Percentiles rank a stretch among this genome's conserved stretches.
phyloP scores from a whole-genome alignment of 345 rosid species.

The Eucalyptus tenuipes region DNA sequence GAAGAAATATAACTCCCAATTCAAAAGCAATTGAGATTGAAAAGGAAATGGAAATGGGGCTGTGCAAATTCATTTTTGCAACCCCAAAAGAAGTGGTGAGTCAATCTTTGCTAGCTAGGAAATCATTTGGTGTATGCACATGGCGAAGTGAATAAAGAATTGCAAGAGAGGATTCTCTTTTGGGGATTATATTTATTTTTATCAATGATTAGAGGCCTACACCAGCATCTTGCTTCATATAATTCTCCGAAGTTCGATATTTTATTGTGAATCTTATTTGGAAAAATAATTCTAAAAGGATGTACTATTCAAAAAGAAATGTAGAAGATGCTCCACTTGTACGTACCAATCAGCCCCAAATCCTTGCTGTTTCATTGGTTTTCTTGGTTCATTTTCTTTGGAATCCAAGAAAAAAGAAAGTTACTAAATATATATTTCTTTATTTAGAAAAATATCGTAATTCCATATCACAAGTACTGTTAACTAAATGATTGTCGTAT shows the following conservation, averaged over 20 bases:
- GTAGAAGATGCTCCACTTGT: neutral
- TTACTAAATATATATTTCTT: neutral
- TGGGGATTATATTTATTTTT: neutral
- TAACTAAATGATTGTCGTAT: neutral
- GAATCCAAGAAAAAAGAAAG: neutral
- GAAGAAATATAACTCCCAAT: neutral
- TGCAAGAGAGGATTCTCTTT: neutral
- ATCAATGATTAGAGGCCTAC: constrained; percentile 22
- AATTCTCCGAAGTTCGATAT: neutral
- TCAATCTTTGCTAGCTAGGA: neutral
- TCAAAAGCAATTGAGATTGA: neutral
- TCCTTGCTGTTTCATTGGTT: neutral
- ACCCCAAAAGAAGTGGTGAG: neutral
- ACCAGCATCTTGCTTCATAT: constrained; percentile 3
- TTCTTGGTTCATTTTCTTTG: neutral
- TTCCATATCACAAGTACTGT: neutral
- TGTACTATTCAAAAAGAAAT: neutral
- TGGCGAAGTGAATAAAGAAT: neutral
- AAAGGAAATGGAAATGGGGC: neutral
- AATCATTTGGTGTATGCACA: neutral
- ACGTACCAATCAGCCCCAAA: neutral
- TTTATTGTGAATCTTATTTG: neutral
- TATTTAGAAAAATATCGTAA: neutral
- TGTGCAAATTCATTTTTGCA: neutral
- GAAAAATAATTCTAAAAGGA: neutral